phyloP scores from a whole-genome alignment of 2,329 filamentous ascomycete species.

The Iodosphaeria phyllophila region DNA sequence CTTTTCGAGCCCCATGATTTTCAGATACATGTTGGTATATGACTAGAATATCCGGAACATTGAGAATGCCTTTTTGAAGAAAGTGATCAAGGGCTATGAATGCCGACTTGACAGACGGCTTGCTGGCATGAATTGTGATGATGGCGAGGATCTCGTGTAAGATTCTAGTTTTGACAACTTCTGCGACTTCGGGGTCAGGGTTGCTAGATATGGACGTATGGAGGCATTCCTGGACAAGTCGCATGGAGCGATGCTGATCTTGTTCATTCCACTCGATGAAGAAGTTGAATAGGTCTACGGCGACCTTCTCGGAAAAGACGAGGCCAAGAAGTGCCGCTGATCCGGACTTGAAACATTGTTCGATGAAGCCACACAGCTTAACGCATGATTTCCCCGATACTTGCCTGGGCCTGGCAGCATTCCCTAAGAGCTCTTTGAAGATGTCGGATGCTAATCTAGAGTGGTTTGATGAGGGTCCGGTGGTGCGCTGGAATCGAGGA shows the following conservation, averaged over 20 bases:
- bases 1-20: slow-evolving; percentile 9
- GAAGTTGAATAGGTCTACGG: slow-evolving; percentile 35
- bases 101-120: slow-evolving; percentile 48
- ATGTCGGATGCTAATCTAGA: slow-evolving; percentile 17
- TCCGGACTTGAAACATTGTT: slow-evolving; percentile 34
- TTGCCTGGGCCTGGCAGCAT: slow-evolving; percentile 32
- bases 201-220: slow-evolving; percentile 30
- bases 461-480: slow-evolving; percentile 3
- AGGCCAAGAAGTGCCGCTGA: slow-evolving; percentile 23
- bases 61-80: slow-evolving; percentile 38
- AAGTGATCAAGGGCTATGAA: slow-evolving; percentile 50
- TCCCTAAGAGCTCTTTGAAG: slow-evolving; percentile 27
- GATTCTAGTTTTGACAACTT: slow-evolving; percentile 23
- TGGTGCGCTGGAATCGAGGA: background rate
- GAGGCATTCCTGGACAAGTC: slow-evolving; percentile 39
- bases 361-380: slow-evolving; percentile 42
- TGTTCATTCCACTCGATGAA: slow-evolving; percentile 51
- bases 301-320: slow-evolving; percentile 30
- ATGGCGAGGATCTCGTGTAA: slow-evolving; percentile 36
- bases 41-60: slow-evolving; percentile 22
- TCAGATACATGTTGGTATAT: slow-evolving; percentile 24
- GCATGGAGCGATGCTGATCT: slow-evolving; percentile 44
- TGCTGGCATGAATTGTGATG: slow-evolving; percentile 39
- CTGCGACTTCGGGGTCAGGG: slow-evolving; percentile 19
- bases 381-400: slow-evolving; percentile 37